Percentiles rank a stretch among this genome's conserved stretches.
Conservation (phyloP, 352 stramenopile species). For the Phytophthora chlamydospora region DNA sequence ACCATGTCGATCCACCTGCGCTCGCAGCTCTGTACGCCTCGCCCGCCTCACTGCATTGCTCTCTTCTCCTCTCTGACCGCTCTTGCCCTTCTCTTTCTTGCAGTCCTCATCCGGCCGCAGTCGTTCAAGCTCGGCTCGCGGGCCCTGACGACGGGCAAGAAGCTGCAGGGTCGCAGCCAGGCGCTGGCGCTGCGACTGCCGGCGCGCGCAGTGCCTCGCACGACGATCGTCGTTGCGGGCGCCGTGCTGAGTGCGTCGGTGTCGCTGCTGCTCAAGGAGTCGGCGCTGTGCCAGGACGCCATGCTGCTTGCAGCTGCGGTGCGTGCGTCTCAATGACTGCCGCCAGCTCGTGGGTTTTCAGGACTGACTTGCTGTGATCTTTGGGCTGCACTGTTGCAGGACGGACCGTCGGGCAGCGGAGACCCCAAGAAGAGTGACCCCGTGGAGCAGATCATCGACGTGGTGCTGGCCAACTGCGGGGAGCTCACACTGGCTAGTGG, state of each 20-base stretch:
- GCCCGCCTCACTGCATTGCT: no score
- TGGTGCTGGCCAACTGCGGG: slow-evolving; percentile 60
- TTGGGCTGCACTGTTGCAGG: slow-evolving; percentile 22
- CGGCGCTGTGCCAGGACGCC: slow-evolving; percentile 57
- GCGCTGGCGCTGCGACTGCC: slow-evolving; percentile 35
- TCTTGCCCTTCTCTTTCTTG: neutral
- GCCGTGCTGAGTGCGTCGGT: slow-evolving; percentile 56
- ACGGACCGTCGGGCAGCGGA: slow-evolving; percentile 35
- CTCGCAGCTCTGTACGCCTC: slow-evolving; percentile 52
- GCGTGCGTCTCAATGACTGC: slow-evolving; percentile 4
- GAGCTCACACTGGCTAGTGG: slow-evolving; percentile 74
- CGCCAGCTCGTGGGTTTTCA: neutral
- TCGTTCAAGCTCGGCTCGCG: slow-evolving; percentile 41
- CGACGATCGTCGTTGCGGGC: slow-evolving; percentile 43
- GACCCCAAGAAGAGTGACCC: slow-evolving; percentile 49
- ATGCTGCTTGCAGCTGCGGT: slow-evolving; percentile 42
- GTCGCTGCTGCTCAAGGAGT: slow-evolving; percentile 43
- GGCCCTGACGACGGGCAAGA: slow-evolving; percentile 33
- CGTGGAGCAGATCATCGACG: slow-evolving; percentile 71
- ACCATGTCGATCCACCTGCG: slow-evolving; percentile 57
- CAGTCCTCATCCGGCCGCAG: slow-evolving; percentile 56
- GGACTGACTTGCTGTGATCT: neutral
- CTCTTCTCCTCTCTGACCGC: neutral
- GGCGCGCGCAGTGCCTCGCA: slow-evolving; percentile 25
- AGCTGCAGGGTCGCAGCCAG: slow-evolving; percentile 39